Base-by-base conservation (phyloP, 768 basidiomycete species). In the Phylloporus sp. region DNA sequence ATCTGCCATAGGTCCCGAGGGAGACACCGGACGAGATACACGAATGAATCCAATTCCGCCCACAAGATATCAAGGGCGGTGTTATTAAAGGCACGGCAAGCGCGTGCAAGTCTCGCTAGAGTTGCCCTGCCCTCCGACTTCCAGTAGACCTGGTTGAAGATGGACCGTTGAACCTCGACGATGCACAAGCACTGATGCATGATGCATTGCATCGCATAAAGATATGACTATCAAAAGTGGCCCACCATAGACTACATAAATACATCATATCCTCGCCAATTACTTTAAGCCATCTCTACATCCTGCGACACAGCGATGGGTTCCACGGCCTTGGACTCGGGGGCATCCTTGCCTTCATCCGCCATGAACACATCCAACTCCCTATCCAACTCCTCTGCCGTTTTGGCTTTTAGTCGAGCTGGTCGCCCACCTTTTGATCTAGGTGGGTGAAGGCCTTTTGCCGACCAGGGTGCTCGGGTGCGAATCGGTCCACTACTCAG, bases 351-450 rank as follows among this genome's bases (percentile, higher is more conserved):
- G 4, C 36, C 61, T 0, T 77, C 70, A 58, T 86, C 86, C 8
- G 79, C 81, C 89, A 91, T 89, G 60, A 90, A 91, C 4, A 85
- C 81, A 58, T 97, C 93, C 53, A 97, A 67, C 70, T 97, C 93
- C 66, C 80, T 84, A 67, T 97, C 93, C 53, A 97, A 71, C 58
- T 95, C 89, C 52, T 85, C 87, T 8, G 81, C 88, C 2, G 88
- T 88, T 70, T 89, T 84, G 4, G 80, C 76, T 70, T 84, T 82
- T 62, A 77, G 72, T 20, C 68, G 68, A 12, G 54, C 52, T 23
- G 65, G 53, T 57, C 71, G 64, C 56, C 64, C 62, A 24, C 9
- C 23, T 23, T 27, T 49, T 41, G 63, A 55, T 58, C 52, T 60
- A 5, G 56, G 57, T 20, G 55, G 32, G 4, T 11, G 6, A 13